Base-by-base conservation (phyloP, 208 protist species). In the Trypanosoma conorhini region DNA sequence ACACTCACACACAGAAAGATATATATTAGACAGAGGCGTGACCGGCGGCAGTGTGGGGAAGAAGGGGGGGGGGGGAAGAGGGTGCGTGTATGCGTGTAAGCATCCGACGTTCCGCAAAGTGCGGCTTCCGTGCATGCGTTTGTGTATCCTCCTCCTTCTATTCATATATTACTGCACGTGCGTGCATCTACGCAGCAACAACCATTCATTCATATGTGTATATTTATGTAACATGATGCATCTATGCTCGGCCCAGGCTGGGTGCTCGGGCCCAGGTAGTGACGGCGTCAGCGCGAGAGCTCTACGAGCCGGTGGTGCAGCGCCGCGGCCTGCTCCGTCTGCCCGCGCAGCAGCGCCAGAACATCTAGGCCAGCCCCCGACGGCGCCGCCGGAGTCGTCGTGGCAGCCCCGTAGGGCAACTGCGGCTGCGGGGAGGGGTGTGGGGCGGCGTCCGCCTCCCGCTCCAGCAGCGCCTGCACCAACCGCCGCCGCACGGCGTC, bases 271-370 rank as follows among this genome's bases (percentile, higher is more conserved):
- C 10, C 48, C 1, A 35, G 26, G 19, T 2, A 35, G 55, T 2
- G 17, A 24, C 17, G 22, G 19, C 12, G 26, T 74, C 52, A 74
- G 38, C 52, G 28, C 21, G 82, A 85, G 22, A 93, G 72, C 64
- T 87, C 85, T 61, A 87, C 61, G 7, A 94, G 74, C 42, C 83
- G 82, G 46, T 67, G 58, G 35, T 95, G 89, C 42, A 95, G 66
- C 12, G 74, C 71, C 62, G 73, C 85, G 28, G 89, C 86, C 58
- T 92, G 77, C 48, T 90, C 82, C 21, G 63, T 92, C 62, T 95
- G 89, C 26, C 63, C 68, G 13, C 74, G 67, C 44, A 95, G 65
- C 56, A 92, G 65, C 19, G 62, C 42, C 35, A 95, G 79, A n/a
- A 95, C 85, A 57, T 92, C 87, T 33, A 73, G 62, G 19, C 65